phyloP scores from a whole-genome alignment of 768 basidiomycete species.

The Punctularia strigosozonata region DNA sequence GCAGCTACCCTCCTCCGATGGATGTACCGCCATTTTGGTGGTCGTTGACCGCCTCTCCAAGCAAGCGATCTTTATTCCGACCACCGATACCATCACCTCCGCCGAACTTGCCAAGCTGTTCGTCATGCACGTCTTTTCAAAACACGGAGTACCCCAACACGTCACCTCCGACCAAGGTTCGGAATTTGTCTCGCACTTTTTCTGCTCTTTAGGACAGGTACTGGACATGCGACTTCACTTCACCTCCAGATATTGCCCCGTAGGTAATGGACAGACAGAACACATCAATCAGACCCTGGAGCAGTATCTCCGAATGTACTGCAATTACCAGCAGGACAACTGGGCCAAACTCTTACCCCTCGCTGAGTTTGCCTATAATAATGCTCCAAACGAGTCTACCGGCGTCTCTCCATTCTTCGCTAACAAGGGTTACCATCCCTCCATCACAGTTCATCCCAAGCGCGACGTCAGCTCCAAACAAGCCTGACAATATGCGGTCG shows the following conservation, averaged over 20 bases:
- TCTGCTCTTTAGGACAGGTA: too few species aligned
- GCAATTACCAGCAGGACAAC: constrained; percentile 18
- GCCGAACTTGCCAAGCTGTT: constrained; percentile 4
- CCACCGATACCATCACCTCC: constrained; percentile 1
- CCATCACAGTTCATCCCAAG: constrained; percentile 9
- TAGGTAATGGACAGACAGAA: too few species aligned
- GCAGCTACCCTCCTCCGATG: constrained; percentile 12
- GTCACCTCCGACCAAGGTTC: constrained; percentile 11
- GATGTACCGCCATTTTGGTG: constrained; percentile 11
- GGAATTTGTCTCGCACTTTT: constrained; percentile 4
- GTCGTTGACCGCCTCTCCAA: constrained; percentile 12
- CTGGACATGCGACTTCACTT: too few species aligned
- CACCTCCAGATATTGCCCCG: too few species aligned
- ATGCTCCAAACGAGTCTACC: constrained; percentile 14
- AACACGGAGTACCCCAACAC: constrained; percentile 9
- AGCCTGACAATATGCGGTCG: constrained; percentile 11
- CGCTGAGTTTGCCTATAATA: constrained; percentile 23
- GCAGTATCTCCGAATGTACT: constrained; percentile 17
- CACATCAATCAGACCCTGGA: constrained; percentile 19
- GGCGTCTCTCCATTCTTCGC: constrained; percentile 20
- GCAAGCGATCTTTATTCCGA: constrained; percentile 8
- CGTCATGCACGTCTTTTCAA: constrained; percentile 6
- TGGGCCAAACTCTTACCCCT: constrained; percentile 20
- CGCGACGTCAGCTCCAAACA: constrained; percentile 6
- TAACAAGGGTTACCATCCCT: constrained; percentile 18